phyloP scores from a whole-genome alignment of 306 rosid species.

The Glycine soja region DNA sequence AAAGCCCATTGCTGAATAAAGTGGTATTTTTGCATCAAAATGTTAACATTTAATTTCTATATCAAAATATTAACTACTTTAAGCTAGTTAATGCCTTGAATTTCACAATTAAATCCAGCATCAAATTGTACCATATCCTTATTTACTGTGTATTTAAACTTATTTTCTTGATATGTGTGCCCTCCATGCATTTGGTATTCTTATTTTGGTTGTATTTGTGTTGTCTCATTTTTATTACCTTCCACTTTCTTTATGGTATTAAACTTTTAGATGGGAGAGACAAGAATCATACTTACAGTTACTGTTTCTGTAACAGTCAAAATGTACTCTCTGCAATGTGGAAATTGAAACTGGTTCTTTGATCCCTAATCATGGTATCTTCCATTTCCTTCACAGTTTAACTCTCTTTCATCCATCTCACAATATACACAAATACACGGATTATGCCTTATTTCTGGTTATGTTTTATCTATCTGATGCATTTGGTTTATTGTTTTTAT shows the following conservation, averaged over 20 bases:
- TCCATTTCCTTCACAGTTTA: conserved; percentile 32
- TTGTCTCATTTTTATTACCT: conserved; percentile 47
- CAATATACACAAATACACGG: conserved; percentile 11
- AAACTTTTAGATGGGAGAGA: conserved; percentile 51
- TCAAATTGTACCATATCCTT: conserved; percentile 12
- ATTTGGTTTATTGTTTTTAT: conserved; percentile 30
- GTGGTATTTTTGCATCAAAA: conserved; percentile 6
- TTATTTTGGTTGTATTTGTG: conserved; percentile 47
- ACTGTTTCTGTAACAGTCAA: conserved; percentile 79
- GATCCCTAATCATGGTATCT: conserved; percentile 87
- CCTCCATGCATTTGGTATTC: conserved; percentile 21
- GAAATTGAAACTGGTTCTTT: conserved; percentile 79
- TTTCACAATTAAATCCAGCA: background rate
- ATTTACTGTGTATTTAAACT: conserved; percentile 30
- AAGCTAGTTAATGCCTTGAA: conserved; percentile 16
- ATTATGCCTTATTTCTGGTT: conserved; percentile 25
- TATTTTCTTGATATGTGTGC: conserved; percentile 25
- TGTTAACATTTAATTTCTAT: conserved; percentile 11
- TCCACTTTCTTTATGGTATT: conserved; percentile 44
- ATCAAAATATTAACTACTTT: background rate
- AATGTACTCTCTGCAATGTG: conserved; percentile 84
- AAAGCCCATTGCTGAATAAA: conserved; percentile 27
- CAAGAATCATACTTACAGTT: conserved; percentile 58
- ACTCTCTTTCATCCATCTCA: conserved; percentile 36
- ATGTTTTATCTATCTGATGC: conserved; percentile 26